Base-by-base conservation (phyloP, 352 stramenopile species). In the Phytopythium helicoides region DNA sequence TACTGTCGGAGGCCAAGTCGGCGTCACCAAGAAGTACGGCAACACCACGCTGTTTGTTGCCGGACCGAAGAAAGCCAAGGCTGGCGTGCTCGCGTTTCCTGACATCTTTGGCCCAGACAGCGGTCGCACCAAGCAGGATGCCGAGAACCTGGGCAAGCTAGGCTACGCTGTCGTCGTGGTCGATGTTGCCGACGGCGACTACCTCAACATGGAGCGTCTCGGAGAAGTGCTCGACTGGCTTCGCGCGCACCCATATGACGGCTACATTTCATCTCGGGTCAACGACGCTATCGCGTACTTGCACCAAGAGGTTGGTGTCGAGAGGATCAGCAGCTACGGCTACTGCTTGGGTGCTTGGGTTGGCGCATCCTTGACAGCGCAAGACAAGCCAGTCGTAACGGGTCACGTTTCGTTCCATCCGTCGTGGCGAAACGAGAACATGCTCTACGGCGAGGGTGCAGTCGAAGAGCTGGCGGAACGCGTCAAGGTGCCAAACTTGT, bases 271-370 rank as follows among this genome's bases (percentile, higher is more conserved):
- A 6, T 19, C 37, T 16, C 37, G 37, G 16, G 23, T 42, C 16
- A 42, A 42, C 37, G 37, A 42, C 37, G 37, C 37, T 6, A 42
- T 42, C 19, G 11, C 5, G 36, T n/a, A 63, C 26, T 49, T 78
- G 7, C 36, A 71, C 22, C 35, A 52, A n/a, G 60, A 71, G 31
- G 62, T 34, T 31, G 36, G 42, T 9, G 65, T 68, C 6, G 34
- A 57, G 50, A 19, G 18, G 28, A 56, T 73, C 39, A 59, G 42
- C 39, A 71, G 51, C 53, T 73, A 73, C 34, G 65, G 68, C 47
- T 79, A 76, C 56, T 79, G 62, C 53, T 79, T 55, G 62, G 66
- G 66, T 18, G 56, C 38, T 16, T 79, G 68, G 37, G 18, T 56
- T 37, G 48, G 71, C 48, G 62, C 78, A 86, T 21, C 34, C 16